Evolutionary conservation across 2,329 filamentous ascomycete species (phyloP).

Genomic region (Fusarium neocosmosporiellum): DNA sequence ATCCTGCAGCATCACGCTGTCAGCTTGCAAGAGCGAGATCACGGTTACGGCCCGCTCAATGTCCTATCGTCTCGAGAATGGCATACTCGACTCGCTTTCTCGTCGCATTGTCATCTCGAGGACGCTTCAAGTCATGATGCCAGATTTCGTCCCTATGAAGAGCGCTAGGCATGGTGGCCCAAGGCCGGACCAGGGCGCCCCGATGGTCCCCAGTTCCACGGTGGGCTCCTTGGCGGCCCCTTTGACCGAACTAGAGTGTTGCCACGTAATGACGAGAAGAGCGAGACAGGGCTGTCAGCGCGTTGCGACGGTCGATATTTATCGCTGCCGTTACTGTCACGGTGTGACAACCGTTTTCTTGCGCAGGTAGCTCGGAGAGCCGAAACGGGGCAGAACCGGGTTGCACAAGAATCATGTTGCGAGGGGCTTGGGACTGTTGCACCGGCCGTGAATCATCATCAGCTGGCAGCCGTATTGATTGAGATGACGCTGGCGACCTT

Average conservation of each 20-base stretch:
- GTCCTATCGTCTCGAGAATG: not conserved
- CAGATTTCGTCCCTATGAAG: not conserved
- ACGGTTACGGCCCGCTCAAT: not conserved
- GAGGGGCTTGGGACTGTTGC: slow-evolving; percentile 25
- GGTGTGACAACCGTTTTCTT: slow-evolving; percentile 13
- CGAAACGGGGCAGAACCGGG: slow-evolving; percentile 4
- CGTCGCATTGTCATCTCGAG: slow-evolving; percentile 7
- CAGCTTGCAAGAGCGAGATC: not conserved
- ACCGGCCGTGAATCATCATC: slow-evolving; percentile 20
- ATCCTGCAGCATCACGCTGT: slow-evolving; percentile 22
- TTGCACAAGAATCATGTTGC: slow-evolving; percentile 15
- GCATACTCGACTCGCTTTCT: not conserved
- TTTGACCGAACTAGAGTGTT: slow-evolving; percentile 43
- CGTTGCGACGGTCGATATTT: slow-evolving; percentile 18
- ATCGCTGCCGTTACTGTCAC: slow-evolving; percentile 5
- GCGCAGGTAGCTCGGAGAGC: not conserved
- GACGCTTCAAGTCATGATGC: slow-evolving; percentile 10
- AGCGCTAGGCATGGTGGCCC: slow-evolving; percentile 17
- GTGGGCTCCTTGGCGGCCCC: slow-evolving; percentile 43
- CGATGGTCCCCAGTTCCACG: slow-evolving; percentile 29
- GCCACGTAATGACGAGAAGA: slow-evolving; percentile 44
- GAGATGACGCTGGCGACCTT: slow-evolving; percentile 39
- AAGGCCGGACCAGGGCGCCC: slow-evolving; percentile 34
- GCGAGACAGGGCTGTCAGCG: slow-evolving; percentile 31
- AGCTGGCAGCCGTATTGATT: slow-evolving; percentile 24